Evolutionary conservation across 345 rosid species (phyloP).

Genomic region (Durio zibethinus): DNA sequence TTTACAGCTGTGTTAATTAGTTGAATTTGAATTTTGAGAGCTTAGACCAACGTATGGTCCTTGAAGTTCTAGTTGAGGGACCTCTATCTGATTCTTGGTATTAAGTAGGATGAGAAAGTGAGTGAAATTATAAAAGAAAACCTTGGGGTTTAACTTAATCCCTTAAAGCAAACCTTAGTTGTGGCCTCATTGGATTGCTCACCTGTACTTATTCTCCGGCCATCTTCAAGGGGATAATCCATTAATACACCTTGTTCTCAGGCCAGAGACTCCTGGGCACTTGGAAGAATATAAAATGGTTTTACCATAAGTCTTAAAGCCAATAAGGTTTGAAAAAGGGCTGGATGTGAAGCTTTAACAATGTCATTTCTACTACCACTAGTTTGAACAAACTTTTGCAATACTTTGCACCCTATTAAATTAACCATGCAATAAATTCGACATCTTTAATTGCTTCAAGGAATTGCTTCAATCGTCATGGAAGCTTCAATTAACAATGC

Average conservation of each 20-base stretch:
- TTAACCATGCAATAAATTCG: too few species aligned
- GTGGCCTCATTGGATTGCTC: background rate
- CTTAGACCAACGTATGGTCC: background rate
- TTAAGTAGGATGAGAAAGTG: background rate
- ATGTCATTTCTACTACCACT: too few species aligned
- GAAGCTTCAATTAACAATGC: too few species aligned
- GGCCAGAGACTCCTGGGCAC: background rate
- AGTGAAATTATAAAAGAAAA: background rate
- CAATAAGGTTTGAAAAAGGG: too few species aligned
- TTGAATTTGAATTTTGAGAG: background rate
- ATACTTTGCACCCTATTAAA: background rate
- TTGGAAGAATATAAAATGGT: background rate
- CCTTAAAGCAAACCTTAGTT: background rate
- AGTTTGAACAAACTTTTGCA: background rate
- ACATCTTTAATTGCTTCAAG: too few species aligned
- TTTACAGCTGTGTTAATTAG: background rate
- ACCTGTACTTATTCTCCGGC: background rate
- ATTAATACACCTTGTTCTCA: background rate
- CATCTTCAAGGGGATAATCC: background rate
- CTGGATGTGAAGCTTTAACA: background rate
- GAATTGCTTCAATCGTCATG: too few species aligned
- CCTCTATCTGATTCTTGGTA: background rate
- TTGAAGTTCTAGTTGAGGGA: too few species aligned
- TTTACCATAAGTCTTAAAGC: background rate
- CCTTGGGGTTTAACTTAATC: background rate